phyloP scores from a whole-genome alignment of 169 alveolate genomes.

The Amoebophrya sp. region DNA sequence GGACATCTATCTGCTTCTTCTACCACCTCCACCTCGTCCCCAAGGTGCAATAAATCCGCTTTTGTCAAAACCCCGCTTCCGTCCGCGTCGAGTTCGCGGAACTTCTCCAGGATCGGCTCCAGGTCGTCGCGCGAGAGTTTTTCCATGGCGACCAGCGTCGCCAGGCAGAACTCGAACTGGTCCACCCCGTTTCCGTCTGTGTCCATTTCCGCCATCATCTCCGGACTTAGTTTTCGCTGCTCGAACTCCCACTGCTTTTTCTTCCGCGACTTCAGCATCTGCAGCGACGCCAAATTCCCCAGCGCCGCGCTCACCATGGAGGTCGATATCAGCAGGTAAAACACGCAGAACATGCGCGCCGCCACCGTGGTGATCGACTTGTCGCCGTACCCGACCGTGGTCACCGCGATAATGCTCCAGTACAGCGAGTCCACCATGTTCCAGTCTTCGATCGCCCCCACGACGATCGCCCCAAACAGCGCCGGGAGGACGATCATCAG shows the following conservation, averaged over 20 bases:
- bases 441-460: neutral
- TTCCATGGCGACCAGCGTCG: neutral
- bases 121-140: neutral
- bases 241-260: neutral
- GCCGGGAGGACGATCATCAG: neutral
- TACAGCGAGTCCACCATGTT: neutral
- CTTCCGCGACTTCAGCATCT: neutral
- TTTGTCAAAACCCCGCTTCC: neutral
- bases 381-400: constrained; percentile 4
- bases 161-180: neutral
- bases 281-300: neutral
- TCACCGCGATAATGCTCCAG: neutral
- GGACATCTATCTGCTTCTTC: too few relatives aligned
- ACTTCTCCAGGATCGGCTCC: neutral
- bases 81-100: neutral
- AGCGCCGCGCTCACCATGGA: neutral
- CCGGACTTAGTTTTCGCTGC: neutral
- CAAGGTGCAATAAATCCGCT: neutral
- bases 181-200: neutral
- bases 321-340: neutral
- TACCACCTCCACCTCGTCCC: neutral
- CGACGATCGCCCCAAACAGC: neutral
- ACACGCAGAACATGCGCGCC: neutral
- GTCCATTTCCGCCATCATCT: constrained; percentile 2
- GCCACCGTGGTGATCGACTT: neutral